Base-by-base conservation (phyloP, 2,329 filamentous ascomycete genomes). In the Trichoderma semiorbis region DNA sequence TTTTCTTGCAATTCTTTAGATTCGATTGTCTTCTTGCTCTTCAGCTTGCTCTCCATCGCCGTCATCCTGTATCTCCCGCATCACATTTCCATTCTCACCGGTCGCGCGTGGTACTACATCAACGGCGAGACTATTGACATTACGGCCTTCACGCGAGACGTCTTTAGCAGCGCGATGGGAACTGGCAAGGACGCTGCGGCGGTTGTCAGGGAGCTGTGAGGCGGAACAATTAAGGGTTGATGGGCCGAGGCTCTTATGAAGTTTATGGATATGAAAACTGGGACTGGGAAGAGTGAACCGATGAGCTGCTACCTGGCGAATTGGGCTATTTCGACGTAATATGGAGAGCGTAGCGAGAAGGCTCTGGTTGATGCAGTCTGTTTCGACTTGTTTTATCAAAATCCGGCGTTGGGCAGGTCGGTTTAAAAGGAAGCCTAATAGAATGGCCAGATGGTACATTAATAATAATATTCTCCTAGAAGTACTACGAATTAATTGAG, bases 71-170 rank as follows among this genome's bases (percentile, higher is more conserved):
- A 99, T 86, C 93, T 99, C 21, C 96, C 96, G 12, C 92, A 97
- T 78, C 95, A 98, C 84, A 85, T 98, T 78, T 87, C 89, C 78
- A 92, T 93, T 80, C 91, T 99, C 77, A 89, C 91, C 79, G 90
- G 90, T 79, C 92, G 95, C 79, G 91, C 94, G 69, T 97, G 93
- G 89, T 99, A 98, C 86, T 99, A 99, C 86, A 93, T 94, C 81
- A 91, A 91, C 75, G 96, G 96, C 76, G 94, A 97, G 79, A 87
- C 89, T 76, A 86, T 85, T 72, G 84, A 87, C 72, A 82, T 86
- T 57, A 84, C 75, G 4, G 78, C 77, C 26, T 79, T 78, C 21
- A 78, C 80, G 34, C 76, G 78, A 18, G 78, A 80, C 61, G 78
- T 77, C 14, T 74, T 80, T 32, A 80, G 75, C 26, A 75, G 72